Evolutionary conservation across 768 basidiomycete genomes (phyloP), one percentile per base, ranked within the genome.

Genomic region (Psilocybe sp.): DNA sequence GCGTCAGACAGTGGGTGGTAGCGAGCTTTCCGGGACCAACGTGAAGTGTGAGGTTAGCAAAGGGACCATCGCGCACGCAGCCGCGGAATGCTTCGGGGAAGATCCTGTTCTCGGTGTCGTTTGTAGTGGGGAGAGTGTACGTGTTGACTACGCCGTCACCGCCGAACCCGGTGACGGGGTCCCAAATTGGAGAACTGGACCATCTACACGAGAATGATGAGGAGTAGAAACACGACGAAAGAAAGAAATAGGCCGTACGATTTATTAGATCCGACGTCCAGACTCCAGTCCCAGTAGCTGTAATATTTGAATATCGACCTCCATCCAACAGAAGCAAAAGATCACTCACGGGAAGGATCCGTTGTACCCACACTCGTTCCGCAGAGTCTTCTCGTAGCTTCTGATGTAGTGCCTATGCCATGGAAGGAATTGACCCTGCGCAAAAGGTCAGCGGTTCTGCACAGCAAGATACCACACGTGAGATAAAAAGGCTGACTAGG

Each of bases 251-350:
- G 12, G 7, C 20, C 58, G 8, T 49, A 68, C 66, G 50, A 40
- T 34, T 47, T 34, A 16, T 45, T 49, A 36, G 31, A 46, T 35
- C 63, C 60, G 14, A 60, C 57, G 44, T 73, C 71, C 12, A 46
- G 49, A 1, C 67, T 61, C 69, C 69, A 72, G 44, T 73, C 64
- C 70, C 70, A 74, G 46, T 69, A 72, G 5, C 71, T 72, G 32
- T 8, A 39, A 5, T 13, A 32, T 4, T 18, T 18, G 1, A 10
- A 16, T n/a, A n/a, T 12, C 43, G 40, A 28, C 10, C 3, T 23
- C 6, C 35, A 16, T 46, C 39, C 33, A 10, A 37, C 15, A 38
- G 12, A 10, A 19, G 9, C n/a, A 36, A 41, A 20, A n/a, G 34
- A 40, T 33, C 10, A 58, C 58, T 50, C 43, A 70, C 68, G 70